Evolutionary conservation across 768 basidiomycete genomes (phyloP), one percentile per base, ranked within the genome.

Genomic region (Austroboletus festivus): DNA sequence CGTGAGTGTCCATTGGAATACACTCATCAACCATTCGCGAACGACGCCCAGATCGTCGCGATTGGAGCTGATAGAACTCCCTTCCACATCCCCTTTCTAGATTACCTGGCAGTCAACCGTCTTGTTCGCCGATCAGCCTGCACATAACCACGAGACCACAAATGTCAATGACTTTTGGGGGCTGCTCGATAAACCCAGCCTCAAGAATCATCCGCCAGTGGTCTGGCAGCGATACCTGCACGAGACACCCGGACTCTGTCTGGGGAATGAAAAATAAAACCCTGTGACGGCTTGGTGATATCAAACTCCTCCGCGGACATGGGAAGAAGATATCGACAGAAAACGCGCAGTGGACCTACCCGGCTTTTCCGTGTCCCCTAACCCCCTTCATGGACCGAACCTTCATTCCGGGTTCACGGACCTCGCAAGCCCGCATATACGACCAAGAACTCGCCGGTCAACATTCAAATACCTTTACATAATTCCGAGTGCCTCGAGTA

Each of bases 271-370:
- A n/a, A n/a, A n/a, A n/a, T n/a, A n/a, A n/a, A n/a, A n/a, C n/a
- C n/a, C n/a, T n/a, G n/a, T n/a, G n/a, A 55, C 34, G 37, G 24
- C 40, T 38, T 44, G 22, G 24, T 38, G 11, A 42, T 50, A 40
- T 44, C 42, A 47, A 47, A 24, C 38, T 20, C 9, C 52, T 63
- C 63, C 63, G 63, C 63, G 63, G 63, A 65, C 61, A 57, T 64
- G 41, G 43, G 12, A 15, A 7, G 26, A 28, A 5, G n/a, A 28
- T 46, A 38, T 48, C 35, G 24, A 26, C 43, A 28, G 13, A 47
- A 28, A 47, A n/a, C 33, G 28, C 53, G 42, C 60, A 50, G 50
- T 51, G 46, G 52, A 53, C 50, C 33, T 48, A 52, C 31, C 30
- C 34, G 41, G 47, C 48, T 56, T 55, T 53, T 56, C 49, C 45